Evolutionary conservation across 306 rosid species (phyloP).

Genomic region (Carpinus fangiana): DNA sequence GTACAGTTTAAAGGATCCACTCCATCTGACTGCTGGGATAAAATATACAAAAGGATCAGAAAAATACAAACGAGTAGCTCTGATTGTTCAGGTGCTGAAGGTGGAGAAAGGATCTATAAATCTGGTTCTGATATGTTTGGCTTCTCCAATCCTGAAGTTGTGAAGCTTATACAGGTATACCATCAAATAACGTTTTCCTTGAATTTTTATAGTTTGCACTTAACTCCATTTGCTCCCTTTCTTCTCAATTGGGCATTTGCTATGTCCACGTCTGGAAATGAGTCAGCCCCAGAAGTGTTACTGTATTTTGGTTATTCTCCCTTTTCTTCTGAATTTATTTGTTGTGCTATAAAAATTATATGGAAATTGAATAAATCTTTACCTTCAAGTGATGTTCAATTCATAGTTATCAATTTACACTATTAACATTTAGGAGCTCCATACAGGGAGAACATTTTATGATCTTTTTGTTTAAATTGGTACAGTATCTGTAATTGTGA

Average conservation of each 20-base stretch:
- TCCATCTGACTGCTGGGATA: constrained; percentile 90
- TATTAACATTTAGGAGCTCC: neutral
- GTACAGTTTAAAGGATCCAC: constrained; percentile 76
- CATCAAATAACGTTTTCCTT: constrained; percentile 1
- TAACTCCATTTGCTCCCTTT: neutral
- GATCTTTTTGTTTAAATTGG: neutral
- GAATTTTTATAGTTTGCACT: constrained; percentile 2
- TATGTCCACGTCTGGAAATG: neutral
- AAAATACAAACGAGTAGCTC: constrained; percentile 47
- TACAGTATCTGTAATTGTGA: neutral
- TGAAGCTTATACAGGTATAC: constrained; percentile 75
- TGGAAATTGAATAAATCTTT: neutral
- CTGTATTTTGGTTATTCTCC: neutral
- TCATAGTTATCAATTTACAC: neutral
- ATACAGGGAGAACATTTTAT: neutral
- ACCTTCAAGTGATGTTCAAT: neutral
- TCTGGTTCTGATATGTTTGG: constrained; percentile 97
- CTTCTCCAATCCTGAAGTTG: constrained; percentile 76
- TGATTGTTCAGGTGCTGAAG: constrained; percentile 51
- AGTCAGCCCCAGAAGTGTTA: neutral
- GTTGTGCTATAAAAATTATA: neutral
- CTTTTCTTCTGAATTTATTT: neutral
- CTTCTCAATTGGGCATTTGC: neutral
- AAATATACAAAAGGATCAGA: constrained; percentile 71
- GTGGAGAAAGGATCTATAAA: constrained; percentile 46